A percentile compares a stretch with the other conserved stretches of the same genome.
These are phyloP conservation scores for Boletellus ananiceps DNA, from an alignment of 768 basidiomycete species.

Conservation along the genomic window DNA sequence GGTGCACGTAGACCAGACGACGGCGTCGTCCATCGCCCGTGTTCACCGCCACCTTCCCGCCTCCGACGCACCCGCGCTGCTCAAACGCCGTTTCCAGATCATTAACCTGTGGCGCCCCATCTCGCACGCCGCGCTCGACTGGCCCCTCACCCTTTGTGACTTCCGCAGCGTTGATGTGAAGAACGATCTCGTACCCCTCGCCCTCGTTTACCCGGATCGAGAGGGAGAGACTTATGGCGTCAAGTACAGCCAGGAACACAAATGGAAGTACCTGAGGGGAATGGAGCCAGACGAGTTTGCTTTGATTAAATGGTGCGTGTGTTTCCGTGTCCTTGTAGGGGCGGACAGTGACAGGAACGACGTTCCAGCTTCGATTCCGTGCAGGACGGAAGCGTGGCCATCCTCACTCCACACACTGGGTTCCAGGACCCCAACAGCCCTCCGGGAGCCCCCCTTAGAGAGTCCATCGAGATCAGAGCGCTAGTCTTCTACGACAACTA, in stretches of 20 bases:
- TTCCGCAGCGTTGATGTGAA: conserved; percentile 37
- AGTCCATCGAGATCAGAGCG: conserved; percentile 35
- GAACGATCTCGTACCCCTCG: conserved; percentile 36
- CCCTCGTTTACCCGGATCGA: conserved; percentile 38
- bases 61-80: conserved; percentile 36
- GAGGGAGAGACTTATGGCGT: conserved; percentile 43
- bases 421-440: conserved; percentile 35
- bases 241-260: conserved; percentile 35
- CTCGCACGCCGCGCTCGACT: conserved; percentile 40
- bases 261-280: conserved; percentile 44
- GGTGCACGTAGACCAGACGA: conserved; percentile 47
- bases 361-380: conserved; percentile 31
- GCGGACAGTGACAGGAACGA: neutral
- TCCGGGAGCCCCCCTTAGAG: conserved; percentile 25
- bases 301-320: conserved; percentile 44
- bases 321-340: neutral
- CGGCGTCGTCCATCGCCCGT: conserved; percentile 35
- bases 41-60: conserved; percentile 42
- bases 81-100: conserved; percentile 46
- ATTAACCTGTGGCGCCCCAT: conserved; percentile 56
- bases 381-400: conserved; percentile 32
- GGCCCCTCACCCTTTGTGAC: conserved; percentile 48
- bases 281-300: conserved; percentile 44
- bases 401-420: conserved; percentile 31
- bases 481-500: conserved; percentile 34